Percentiles rank a stretch among this genome's conserved stretches.
These are phyloP conservation scores for Biscutella laevigata DNA, from an alignment of 441 rosid genomes.

Conservation along the genomic window DNA sequence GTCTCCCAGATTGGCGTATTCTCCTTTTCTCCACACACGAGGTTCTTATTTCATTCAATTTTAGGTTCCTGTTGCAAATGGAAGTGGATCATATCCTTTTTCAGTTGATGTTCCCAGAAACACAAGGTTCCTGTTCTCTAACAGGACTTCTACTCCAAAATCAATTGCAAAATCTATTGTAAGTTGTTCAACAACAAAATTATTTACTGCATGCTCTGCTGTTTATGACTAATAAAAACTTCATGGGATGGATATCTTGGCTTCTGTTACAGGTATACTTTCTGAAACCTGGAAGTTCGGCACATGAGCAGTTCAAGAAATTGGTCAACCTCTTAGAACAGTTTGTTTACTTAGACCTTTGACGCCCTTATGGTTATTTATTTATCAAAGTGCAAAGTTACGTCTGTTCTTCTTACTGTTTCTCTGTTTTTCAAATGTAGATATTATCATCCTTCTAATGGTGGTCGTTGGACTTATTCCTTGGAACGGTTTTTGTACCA, in stretches of 20 bases:
- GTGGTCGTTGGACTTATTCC: slow-evolving; percentile 99
- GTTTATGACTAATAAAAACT: slow-evolving; percentile 17
- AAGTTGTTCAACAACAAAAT: slow-evolving; percentile 29
- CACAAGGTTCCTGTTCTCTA: slow-evolving; percentile 90
- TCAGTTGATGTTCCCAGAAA: slow-evolving; percentile 88
- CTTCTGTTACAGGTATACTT: slow-evolving; percentile 69
- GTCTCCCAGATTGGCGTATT: slow-evolving; percentile 1
- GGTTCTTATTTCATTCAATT: slow-evolving; percentile 16
- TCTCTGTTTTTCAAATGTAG: slow-evolving; percentile 36
- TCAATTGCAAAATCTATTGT: slow-evolving; percentile 88
- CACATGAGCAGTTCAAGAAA: slow-evolving; percentile 68
- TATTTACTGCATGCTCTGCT: slow-evolving; percentile 18
- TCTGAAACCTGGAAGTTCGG: slow-evolving; percentile 69
- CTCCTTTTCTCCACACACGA: slow-evolving; percentile 4
- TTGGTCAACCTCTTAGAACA: slow-evolving; percentile 98
- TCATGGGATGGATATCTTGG: slow-evolving; percentile 22
- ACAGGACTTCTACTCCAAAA: slow-evolving; percentile 75
- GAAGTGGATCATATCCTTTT: slow-evolving; percentile 92
- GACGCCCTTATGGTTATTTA: slow-evolving; percentile 22
- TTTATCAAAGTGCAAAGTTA: slow-evolving; percentile 13
- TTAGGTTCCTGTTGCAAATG: slow-evolving; percentile 99
- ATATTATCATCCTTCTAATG: slow-evolving; percentile 98
- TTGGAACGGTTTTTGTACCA: slow-evolving; percentile 78
- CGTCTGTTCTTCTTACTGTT: slow-evolving; percentile 16
- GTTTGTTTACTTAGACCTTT: slow-evolving; percentile 51